A percentile compares a stretch with the other conserved stretches of the same genome.
phyloP scores from a whole-genome alignment of 73 alveolate genomes.

The Tetrahymena malaccensis region DNA sequence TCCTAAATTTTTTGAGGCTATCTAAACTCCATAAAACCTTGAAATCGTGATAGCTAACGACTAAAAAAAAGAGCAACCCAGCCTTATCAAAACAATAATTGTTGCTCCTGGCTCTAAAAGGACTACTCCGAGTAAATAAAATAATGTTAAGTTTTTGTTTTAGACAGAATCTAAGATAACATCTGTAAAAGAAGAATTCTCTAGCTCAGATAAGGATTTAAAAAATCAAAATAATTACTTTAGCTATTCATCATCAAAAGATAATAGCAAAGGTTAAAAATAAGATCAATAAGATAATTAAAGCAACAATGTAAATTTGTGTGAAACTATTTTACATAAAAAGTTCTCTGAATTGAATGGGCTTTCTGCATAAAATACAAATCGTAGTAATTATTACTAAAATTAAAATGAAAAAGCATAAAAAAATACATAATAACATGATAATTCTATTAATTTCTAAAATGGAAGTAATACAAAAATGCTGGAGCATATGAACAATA shows the following conservation, averaged over 20 bases:
- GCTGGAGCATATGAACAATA: neutral
- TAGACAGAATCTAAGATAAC: neutral
- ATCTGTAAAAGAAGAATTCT: neutral
- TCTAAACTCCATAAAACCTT: neutral
- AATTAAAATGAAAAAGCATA: neutral
- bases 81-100: neutral
- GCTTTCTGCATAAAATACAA: neutral
- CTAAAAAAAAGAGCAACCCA: neutral
- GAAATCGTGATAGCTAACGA: neutral
- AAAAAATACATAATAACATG: neutral
- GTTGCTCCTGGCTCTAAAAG: neutral
- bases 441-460: neutral
- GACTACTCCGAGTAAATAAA: neutral
- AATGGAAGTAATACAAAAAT: neutral
- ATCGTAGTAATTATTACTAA: neutral
- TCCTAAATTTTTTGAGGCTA: neutral
- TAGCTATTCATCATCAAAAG: neutral
- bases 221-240: neutral
- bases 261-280: neutral
- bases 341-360: neutral
- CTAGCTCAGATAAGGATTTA: neutral
- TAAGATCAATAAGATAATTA: neutral
- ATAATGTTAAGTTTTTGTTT: neutral
- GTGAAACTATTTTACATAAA: neutral
- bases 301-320: no score